Percentiles rank a stretch among this genome's conserved stretches.
phyloP scores from a whole-genome alignment of 306 rosid species.

The Boehmeria nivea region DNA sequence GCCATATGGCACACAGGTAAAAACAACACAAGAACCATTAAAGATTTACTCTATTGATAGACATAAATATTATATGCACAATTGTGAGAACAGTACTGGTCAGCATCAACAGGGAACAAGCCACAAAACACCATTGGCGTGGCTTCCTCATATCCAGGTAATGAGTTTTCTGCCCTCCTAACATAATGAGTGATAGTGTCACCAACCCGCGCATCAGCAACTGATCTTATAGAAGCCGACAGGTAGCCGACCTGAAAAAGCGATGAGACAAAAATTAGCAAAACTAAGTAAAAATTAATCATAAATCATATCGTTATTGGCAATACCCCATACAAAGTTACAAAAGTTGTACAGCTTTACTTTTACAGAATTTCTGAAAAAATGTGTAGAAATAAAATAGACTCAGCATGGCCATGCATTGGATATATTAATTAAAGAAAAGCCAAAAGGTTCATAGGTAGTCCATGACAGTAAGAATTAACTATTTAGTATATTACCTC shows the following conservation, averaged over 20 bases:
- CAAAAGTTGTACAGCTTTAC: too few relatives aligned
- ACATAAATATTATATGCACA: neutral
- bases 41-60: neutral
- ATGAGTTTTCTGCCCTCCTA: conserved; percentile 61
- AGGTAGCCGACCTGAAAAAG: conserved; percentile 74
- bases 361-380: too few relatives aligned
- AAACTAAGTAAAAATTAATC: too few relatives aligned
- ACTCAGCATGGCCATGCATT: too few relatives aligned
- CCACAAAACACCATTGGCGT: conserved; percentile 98
- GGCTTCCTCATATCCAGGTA: conserved; percentile 91
- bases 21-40: conserved; percentile 16
- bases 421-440: neutral
- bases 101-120: conserved; percentile 95
- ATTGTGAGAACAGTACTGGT: conserved; percentile 55
- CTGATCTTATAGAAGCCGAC: conserved; percentile 92
- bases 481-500: conserved; percentile 61
- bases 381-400: too few relatives aligned
- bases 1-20: conserved; percentile 18
- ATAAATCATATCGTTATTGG: too few relatives aligned
- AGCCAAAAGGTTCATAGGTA: too few relatives aligned
- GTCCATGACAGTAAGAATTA: neutral
- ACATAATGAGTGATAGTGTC: conserved; percentile 68
- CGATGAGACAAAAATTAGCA: conserved; percentile 20
- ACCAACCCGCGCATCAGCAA: conserved; percentile 96
- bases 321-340: too few relatives aligned